phyloP scores from a whole-genome alignment of 202 grass and related monocot species.

The Cymbopogon flexuosus region DNA sequence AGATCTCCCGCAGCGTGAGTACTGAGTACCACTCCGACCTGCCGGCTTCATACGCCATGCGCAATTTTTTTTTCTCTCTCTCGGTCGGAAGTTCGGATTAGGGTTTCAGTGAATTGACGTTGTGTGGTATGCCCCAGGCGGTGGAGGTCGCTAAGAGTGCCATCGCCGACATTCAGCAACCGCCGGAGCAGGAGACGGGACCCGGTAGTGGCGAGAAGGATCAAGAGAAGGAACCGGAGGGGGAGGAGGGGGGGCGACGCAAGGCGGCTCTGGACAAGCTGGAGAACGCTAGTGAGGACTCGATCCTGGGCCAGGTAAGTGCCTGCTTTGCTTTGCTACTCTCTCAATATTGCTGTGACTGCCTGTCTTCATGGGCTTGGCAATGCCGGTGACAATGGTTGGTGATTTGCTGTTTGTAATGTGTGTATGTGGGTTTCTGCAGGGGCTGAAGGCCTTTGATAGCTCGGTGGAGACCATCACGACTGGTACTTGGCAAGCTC shows the following conservation, averaged over 20 bases:
- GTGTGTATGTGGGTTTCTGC: conserved; percentile 23
- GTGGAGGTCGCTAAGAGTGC: conserved; percentile 89
- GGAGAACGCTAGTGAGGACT: conserved; percentile 80
- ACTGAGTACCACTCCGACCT: conserved; percentile 32
- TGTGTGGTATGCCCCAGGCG: conserved; percentile 45
- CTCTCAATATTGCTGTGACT: not conserved
- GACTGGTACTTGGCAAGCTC: conserved; percentile 69
- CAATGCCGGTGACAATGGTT: conserved; percentile 4
- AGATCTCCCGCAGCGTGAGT: conserved; percentile 82
- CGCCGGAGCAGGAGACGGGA: conserved; percentile 36
- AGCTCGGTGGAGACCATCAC: conserved; percentile 81
- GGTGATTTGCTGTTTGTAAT: conserved; percentile 9
- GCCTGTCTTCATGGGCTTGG: not conserved
- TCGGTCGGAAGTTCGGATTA: not conserved
- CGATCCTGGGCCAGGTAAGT: conserved; percentile 75
- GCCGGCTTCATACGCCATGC: not conserved
- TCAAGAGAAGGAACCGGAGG: conserved; percentile 28
- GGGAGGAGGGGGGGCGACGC: conserved; percentile 42
- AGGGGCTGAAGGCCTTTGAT: conserved; percentile 87
- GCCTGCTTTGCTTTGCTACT: not conserved
- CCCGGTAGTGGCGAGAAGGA: conserved; percentile 17
- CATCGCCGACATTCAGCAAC: conserved; percentile 59
- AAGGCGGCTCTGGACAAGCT: conserved; percentile 63
- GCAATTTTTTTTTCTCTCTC: not conserved
- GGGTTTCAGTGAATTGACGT: conserved; percentile 6